Conservation (phyloP, 495 filamentous ascomycete genomes). For the Cercophora samala region DNA sequence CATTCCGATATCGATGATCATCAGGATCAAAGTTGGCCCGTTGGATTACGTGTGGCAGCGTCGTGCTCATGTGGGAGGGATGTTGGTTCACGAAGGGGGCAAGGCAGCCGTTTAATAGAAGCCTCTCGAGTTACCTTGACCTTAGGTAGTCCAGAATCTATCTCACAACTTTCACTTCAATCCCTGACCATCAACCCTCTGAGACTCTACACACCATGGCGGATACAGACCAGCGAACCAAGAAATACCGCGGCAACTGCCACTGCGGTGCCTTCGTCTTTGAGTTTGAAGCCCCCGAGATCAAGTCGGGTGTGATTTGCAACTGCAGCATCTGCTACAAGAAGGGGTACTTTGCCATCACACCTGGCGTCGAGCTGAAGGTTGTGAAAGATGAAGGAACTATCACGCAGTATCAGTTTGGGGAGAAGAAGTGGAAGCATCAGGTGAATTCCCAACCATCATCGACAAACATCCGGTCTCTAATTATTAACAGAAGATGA, state of each 20-base stretch:
- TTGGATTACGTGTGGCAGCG: not conserved
- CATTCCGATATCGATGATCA: not conserved
- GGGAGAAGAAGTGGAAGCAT: conserved; percentile 29
- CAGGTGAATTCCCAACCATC: conserved; percentile 25
- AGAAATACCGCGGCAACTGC: conserved; percentile 56
- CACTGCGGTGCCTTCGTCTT: conserved; percentile 53
- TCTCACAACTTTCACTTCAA: not conserved
- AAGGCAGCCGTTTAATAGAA: not conserved
- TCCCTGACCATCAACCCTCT: not conserved
- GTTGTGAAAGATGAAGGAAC: conserved; percentile 40
- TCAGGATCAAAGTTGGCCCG: not conserved
- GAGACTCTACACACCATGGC: conserved; percentile 19
- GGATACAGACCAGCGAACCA: conserved; percentile 26
- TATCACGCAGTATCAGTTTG: conserved; percentile 41
- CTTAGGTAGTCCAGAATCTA: not conserved
- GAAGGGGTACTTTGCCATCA: conserved; percentile 42
- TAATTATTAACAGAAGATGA: too few species aligned
- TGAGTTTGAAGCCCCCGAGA: conserved; percentile 43
- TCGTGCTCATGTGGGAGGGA: not conserved
- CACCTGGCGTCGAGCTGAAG: conserved; percentile 29
- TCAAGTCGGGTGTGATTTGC: conserved; percentile 40
- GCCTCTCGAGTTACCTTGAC: not conserved
- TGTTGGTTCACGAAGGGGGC: not conserved
- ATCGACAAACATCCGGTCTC: too few species aligned
- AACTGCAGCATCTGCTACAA: conserved; percentile 54